A percentile compares a stretch with the other conserved stretches of the same genome.
These are phyloP conservation scores for Holtermanniella nyarrowii DNA, from an alignment of 768 basidiomycete species.

Conservation along the genomic window DNA sequence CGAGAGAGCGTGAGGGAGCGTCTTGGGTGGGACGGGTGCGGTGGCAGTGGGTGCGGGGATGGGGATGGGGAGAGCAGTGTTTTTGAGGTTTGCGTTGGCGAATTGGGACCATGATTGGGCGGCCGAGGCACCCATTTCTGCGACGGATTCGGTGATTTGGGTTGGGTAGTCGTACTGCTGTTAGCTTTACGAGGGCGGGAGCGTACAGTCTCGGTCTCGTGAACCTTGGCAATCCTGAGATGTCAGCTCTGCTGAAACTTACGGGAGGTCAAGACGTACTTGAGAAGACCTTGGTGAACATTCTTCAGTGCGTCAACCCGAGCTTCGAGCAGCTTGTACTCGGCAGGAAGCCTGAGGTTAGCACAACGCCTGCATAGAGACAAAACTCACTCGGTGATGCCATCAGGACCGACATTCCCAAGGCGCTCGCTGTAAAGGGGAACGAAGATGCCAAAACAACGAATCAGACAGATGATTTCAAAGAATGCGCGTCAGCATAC, in stretches of 20 bases:
- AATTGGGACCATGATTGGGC: constrained; percentile 36
- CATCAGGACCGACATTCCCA: constrained; percentile 78
- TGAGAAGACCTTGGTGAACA: constrained; percentile 67
- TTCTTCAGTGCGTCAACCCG: constrained; percentile 83
- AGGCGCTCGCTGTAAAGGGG: constrained; percentile 53
- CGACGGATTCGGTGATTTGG: constrained; percentile 49
- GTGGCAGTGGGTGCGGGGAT: constrained; percentile 48
- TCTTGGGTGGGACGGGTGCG: constrained; percentile 69
- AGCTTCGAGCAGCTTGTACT: constrained; percentile 91
- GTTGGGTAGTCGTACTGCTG: constrained; percentile 51
- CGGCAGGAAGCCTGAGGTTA: constrained; percentile 45
- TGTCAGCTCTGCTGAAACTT: background rate
- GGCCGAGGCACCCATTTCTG: constrained; percentile 31
- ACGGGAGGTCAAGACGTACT: constrained; percentile 45
- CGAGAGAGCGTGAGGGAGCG: constrained; percentile 84
- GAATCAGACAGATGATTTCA: background rate
- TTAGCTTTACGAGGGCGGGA: background rate
- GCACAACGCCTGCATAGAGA: constrained; percentile 47
- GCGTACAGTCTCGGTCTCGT: constrained; percentile 60
- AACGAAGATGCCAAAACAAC: background rate
- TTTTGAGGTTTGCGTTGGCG: constrained; percentile 45
- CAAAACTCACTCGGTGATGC: constrained; percentile 83
- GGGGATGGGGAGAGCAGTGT: constrained; percentile 73
- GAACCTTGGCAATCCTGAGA: constrained; percentile 70
- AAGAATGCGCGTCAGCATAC: background rate